phyloP scores from a whole-genome alignment of 2,329 filamentous ascomycete genomes.

The Chalaropsis thielavioides region DNA sequence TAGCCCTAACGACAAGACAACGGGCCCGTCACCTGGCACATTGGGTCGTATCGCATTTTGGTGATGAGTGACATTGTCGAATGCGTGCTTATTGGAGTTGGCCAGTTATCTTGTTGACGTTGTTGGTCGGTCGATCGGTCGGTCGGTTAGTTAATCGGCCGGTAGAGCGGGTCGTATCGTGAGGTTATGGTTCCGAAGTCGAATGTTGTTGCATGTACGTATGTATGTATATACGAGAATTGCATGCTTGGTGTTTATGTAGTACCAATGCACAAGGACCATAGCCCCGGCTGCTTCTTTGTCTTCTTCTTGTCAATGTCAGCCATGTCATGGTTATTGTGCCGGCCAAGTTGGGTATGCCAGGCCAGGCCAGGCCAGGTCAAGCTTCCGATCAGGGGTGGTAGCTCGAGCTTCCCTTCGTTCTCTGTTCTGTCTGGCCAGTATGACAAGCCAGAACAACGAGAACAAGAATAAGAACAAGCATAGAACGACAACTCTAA shows the following conservation, averaged over 20 bases:
- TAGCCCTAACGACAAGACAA: not conserved
- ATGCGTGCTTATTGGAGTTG: too few species aligned
- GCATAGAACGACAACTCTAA: not conserved
- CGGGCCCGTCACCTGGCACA: not conserved
- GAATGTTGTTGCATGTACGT: not conserved
- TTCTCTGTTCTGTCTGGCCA: not conserved
- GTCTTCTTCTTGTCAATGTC: constrained; percentile 1
- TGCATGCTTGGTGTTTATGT: not conserved
- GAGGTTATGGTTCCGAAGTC: not conserved
- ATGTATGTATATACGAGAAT: not conserved
- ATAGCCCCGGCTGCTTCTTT: not conserved
- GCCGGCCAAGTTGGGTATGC: not conserved
- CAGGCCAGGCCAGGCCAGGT: not conserved
- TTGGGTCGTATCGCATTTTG: not conserved
- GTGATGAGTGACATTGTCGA: not conserved
- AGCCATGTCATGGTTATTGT: not conserved
- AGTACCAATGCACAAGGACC: not conserved
- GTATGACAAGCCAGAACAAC: too few species aligned
- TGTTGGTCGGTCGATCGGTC: not conserved
- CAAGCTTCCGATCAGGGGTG: not conserved
- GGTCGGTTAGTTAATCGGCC: not conserved
- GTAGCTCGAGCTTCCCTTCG: not conserved
- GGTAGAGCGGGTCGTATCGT: not conserved
- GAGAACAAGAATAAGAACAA: not conserved
- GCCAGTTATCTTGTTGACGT: too few species aligned